phyloP scores from a whole-genome alignment of 371 early-diverging fungal genomes.

The Rhizopus delemar region DNA sequence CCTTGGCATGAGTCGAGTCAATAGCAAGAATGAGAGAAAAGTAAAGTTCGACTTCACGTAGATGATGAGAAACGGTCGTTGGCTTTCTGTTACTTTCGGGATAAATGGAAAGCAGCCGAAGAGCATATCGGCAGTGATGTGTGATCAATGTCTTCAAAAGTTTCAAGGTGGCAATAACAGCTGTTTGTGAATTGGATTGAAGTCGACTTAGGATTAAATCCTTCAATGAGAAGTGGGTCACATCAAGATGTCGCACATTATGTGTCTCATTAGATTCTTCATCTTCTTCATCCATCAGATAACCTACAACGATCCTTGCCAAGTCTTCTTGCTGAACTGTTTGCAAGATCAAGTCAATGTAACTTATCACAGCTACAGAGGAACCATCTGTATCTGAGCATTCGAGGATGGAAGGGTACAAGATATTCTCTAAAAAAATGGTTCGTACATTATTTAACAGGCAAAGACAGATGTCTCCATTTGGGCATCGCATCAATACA shows the following conservation, averaged over 20 bases:
- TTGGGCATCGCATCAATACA: constrained; percentile 79
- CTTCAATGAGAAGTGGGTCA: constrained; percentile 69
- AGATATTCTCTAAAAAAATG: constrained; percentile 83
- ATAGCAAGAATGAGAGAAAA: constrained; percentile 68
- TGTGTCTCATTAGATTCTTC: not conserved
- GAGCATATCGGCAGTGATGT: constrained; percentile 75
- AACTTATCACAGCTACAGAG: constrained; percentile 86
- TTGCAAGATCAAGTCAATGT: constrained; percentile 81
- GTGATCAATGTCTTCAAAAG: constrained; percentile 76
- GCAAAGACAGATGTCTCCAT: constrained; percentile 60
- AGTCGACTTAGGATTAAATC: constrained; percentile 78
- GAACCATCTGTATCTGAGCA: constrained; percentile 92
- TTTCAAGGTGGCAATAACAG: constrained; percentile 82
- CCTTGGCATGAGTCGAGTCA: constrained; percentile 58
- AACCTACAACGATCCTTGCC: constrained; percentile 72
- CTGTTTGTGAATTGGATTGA: constrained; percentile 70
- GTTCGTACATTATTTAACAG: constrained; percentile 69
- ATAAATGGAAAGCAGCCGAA: constrained; percentile 70
- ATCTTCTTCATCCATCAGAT: constrained; percentile 70
- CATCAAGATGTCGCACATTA: constrained; percentile 6
- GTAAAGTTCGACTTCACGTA: constrained; percentile 68
- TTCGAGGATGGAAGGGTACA: constrained; percentile 84
- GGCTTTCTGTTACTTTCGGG: constrained; percentile 41
- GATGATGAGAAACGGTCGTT: constrained; percentile 64
- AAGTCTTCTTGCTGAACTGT: constrained; percentile 75